These are phyloP conservation scores for Phyllosticta ampelicida DNA, from an alignment of 2,329 filamentous ascomycete species.

Conservation along the genomic window DNA sequence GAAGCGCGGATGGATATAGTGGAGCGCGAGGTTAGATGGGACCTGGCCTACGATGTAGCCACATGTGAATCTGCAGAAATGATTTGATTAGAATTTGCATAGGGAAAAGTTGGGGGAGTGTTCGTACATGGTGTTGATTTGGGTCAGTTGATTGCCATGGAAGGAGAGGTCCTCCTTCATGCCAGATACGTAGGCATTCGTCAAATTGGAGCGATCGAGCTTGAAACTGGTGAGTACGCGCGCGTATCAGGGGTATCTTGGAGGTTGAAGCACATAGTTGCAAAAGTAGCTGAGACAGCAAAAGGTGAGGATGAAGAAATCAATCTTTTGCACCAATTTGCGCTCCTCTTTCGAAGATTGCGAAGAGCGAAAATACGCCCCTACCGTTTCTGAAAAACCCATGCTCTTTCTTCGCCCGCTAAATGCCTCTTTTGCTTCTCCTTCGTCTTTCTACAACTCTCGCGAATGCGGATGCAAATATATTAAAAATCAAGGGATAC, in stretches of 20 bases:
- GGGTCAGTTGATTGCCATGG: slow-evolving; percentile 30
- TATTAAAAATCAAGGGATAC: slow-evolving; percentile 1
- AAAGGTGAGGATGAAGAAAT: slow-evolving; percentile 55
- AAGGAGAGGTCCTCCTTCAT: slow-evolving; percentile 33
- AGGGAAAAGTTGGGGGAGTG: slow-evolving; percentile 21
- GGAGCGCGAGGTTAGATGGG: slow-evolving; percentile 50
- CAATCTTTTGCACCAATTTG: slow-evolving; percentile 46
- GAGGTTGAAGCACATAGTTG: slow-evolving; percentile 17
- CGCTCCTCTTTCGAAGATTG: slow-evolving; percentile 29
- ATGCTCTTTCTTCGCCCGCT: background rate
- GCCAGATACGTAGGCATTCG: slow-evolving; percentile 33
- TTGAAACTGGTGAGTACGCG: slow-evolving; percentile 14
- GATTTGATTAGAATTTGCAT: background rate
- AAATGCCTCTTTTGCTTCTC: background rate
- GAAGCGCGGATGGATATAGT: slow-evolving; percentile 51
- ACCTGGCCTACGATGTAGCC: slow-evolving; percentile 47
- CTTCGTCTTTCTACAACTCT: background rate
- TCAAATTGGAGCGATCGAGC: slow-evolving; percentile 31
- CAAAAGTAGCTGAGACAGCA: slow-evolving; percentile 43
- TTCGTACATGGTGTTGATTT: slow-evolving; percentile 38
- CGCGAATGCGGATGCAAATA: background rate
- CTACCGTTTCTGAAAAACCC: background rate
- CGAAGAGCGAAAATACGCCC: slow-evolving; percentile 24
- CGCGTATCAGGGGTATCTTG: background rate
- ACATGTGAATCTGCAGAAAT: slow-evolving; percentile 6